phyloP scores from a whole-genome alignment of 2,329 filamentous ascomycete genomes.

The Trichophaea hybrida region DNA sequence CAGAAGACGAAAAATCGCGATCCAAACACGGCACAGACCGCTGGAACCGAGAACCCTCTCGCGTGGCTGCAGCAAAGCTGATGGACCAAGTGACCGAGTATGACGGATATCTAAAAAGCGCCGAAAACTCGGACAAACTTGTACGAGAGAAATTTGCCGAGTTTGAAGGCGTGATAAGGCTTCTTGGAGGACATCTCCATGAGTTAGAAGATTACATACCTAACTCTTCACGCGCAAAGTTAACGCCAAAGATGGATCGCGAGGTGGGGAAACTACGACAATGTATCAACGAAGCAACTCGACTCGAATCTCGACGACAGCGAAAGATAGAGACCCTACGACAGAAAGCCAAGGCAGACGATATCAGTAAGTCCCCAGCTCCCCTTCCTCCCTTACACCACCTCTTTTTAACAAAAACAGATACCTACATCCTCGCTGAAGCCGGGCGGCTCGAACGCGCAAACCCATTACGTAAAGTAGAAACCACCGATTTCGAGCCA shows the following conservation, averaged over 20 bases:
- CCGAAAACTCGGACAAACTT: constrained; percentile 49
- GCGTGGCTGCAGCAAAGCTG: constrained; percentile 54
- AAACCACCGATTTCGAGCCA: constrained; percentile 78
- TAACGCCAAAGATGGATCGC: constrained; percentile 66
- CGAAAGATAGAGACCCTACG: constrained; percentile 66
- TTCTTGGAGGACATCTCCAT: constrained; percentile 38
- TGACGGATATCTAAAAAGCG: constrained; percentile 68
- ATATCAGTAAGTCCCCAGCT: constrained; percentile 48
- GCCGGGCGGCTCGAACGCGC: constrained; percentile 72
- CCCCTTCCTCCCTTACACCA: not conserved
- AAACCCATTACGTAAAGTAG: constrained; percentile 70
- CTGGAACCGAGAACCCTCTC: constrained; percentile 60
- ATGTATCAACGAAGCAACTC: constrained; percentile 68
- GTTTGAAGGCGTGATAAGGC: constrained; percentile 57
- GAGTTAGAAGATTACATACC: constrained; percentile 44
- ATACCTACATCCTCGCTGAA: constrained; percentile 53
- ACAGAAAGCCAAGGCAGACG: constrained; percentile 69
- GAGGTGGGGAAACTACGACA: constrained; percentile 64
- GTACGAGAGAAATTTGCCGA: constrained; percentile 67
- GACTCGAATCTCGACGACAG: constrained; percentile 65
- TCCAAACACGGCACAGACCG: constrained; percentile 72
- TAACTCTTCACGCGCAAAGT: constrained; percentile 61
- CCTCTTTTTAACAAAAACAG: not conserved
- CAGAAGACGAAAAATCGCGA: constrained; percentile 65
- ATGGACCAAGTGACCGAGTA: constrained; percentile 66